phyloP scores from a whole-genome alignment of 139 green algal species.

The Diplosphaera chodatii region DNA sequence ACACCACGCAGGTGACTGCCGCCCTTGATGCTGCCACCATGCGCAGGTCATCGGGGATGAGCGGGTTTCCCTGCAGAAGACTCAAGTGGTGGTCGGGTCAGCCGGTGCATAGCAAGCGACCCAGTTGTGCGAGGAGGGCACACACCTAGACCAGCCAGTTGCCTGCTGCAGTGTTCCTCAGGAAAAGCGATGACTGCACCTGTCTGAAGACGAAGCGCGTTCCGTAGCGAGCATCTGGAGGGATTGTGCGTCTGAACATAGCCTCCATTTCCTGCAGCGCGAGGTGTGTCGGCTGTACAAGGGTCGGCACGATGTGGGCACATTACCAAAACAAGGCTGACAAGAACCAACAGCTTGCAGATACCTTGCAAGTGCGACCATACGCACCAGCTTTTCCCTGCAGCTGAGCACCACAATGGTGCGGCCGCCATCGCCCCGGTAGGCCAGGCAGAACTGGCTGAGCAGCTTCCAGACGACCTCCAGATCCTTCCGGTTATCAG shows the following conservation, averaged over 20 bases:
- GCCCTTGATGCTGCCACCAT: conserved; percentile 30
- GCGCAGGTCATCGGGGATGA: conserved; percentile 29
- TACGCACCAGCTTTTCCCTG: conserved; percentile 24
- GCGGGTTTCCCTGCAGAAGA: background rate
- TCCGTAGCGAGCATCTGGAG: conserved; percentile 16
- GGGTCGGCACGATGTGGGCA: too few relatives aligned
- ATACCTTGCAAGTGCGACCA: too few relatives aligned
- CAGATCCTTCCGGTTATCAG: background rate
- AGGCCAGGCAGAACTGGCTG: conserved; percentile 20
- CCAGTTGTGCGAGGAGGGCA: too few relatives aligned
- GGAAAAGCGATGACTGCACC: conserved; percentile 10
- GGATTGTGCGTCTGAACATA: conserved; percentile 16
- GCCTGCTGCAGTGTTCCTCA: background rate
- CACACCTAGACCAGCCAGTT: too few relatives aligned
- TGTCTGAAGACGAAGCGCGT: conserved; percentile 33
- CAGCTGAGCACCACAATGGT: conserved; percentile 35
- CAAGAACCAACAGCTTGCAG: too few relatives aligned
- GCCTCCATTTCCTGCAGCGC: conserved; percentile 30
- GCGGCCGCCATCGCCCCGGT: conserved; percentile 12
- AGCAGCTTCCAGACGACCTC: conserved; percentile 3
- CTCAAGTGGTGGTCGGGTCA: too few relatives aligned
- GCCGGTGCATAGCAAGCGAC: too few relatives aligned
- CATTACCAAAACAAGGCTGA: too few relatives aligned
- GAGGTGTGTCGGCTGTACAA: too few relatives aligned
- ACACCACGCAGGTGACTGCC: conserved; percentile 30